phyloP scores from a whole-genome alignment of 805 yeast species.

The Zygoascus flipseniorum region DNA sequence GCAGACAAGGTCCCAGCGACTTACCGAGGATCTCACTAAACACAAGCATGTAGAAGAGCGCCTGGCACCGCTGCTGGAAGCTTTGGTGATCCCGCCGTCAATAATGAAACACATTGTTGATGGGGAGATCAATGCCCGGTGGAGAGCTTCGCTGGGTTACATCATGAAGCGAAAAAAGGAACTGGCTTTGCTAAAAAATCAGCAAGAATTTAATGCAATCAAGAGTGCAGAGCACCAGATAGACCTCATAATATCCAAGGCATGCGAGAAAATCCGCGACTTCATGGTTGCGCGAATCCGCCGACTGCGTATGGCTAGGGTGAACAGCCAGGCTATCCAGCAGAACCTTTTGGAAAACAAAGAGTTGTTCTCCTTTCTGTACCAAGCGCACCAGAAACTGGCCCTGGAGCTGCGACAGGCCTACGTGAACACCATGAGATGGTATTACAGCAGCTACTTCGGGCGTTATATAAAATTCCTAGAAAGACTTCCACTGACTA shows the following conservation, averaged over 20 bases:
- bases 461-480: constrained; percentile 67
- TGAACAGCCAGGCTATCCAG: constrained; percentile 71
- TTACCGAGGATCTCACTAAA: constrained; percentile 39
- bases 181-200: constrained; percentile 7
- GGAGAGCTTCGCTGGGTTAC: constrained; percentile 39
- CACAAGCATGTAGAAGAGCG: constrained; percentile 42
- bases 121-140: constrained; percentile 48
- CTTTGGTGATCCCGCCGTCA: constrained; percentile 67
- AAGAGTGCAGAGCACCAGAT: constrained; percentile 28
- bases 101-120: constrained; percentile 48
- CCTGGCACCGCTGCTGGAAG: constrained; percentile 69
- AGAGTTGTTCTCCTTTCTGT: constrained; percentile 52
- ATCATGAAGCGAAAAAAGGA: constrained; percentile 17
- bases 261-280: constrained; percentile 70
- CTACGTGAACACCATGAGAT: constrained; percentile 77
- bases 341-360: constrained; percentile 51
- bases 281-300: constrained; percentile 59
- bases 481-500: constrained; percentile 49
- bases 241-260: constrained; percentile 48
- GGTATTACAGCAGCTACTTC: constrained; percentile 83
- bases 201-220: constrained; percentile 13
- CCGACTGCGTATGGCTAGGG: constrained; percentile 51
- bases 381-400: constrained; percentile 45
- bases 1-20: constrained; percentile 42
- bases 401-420: constrained; percentile 72